Conservation (phyloP, 306 rosid genomes). For the Oxytropis ochrocephala region DNA sequence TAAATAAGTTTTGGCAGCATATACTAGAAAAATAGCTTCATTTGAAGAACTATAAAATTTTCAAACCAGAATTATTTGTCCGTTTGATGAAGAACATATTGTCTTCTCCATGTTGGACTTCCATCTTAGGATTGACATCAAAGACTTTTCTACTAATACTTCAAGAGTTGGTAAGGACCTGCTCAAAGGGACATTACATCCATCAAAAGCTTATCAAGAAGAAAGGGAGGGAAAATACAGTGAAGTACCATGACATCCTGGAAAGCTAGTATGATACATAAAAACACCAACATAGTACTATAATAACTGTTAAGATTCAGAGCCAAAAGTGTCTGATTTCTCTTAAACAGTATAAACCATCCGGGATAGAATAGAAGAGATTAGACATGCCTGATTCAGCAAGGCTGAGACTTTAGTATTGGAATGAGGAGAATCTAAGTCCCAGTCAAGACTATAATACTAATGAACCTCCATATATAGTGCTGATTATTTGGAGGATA, state of each 20-base stretch:
- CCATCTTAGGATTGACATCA: conserved; percentile 69
- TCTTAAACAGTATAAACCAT: background rate
- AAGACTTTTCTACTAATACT: conserved; percentile 56
- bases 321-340: conserved; percentile 6
- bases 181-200: conserved; percentile 26
- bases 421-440: background rate
- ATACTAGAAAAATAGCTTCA: background rate
- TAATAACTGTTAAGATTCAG: conserved; percentile 7
- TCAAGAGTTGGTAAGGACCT: conserved; percentile 78
- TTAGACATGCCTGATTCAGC: background rate
- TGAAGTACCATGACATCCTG: conserved; percentile 5
- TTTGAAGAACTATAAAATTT: conserved; percentile 23
- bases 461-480: background rate
- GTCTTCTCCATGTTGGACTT: conserved; percentile 58
- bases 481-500: conserved; percentile 2
- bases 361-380: background rate
- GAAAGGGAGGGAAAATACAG: background rate
- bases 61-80: conserved; percentile 74
- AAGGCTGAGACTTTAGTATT: background rate
- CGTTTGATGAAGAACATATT: conserved; percentile 60
- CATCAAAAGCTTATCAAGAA: background rate
- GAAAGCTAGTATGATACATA: background rate
- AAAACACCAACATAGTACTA: background rate
- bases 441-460: conserved; percentile 7
- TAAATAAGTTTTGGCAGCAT: background rate